These are phyloP conservation scores for Trapa bicornis DNA, from an alignment of 345 rosid genomes.

Conservation along the genomic window DNA sequence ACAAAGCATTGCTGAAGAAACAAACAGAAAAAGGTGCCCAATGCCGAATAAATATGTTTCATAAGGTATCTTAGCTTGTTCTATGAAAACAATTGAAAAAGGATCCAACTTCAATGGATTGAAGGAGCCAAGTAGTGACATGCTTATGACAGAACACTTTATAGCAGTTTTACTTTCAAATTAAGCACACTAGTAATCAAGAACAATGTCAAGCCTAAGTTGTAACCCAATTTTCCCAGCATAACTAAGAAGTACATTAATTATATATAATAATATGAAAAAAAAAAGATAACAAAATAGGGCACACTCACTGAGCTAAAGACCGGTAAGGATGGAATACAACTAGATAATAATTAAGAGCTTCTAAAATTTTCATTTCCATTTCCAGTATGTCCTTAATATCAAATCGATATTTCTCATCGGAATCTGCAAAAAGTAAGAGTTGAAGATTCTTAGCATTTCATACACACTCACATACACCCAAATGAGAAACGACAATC, in stretches of 20 bases:
- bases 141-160: neutral
- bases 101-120: neutral
- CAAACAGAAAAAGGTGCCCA: neutral
- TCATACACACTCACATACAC: neutral
- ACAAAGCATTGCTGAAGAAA: neutral
- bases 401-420: slow-evolving; percentile 71
- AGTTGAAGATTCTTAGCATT: slow-evolving; percentile 14
- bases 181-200: neutral
- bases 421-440: slow-evolving; percentile 39
- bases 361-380: slow-evolving; percentile 98
- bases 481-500: neutral
- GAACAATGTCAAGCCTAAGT: neutral
- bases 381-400: slow-evolving; percentile 88
- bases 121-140: neutral
- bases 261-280: neutral
- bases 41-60: neutral
- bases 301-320: slow-evolving; percentile 50
- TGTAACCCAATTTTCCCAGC: neutral
- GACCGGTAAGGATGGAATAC: slow-evolving; percentile 92
- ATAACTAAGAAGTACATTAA: neutral
- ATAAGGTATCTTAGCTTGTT: neutral
- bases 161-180: neutral
- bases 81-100: neutral
- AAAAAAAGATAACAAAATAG: neutral
- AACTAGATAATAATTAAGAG: slow-evolving; percentile 81